phyloP scores from a whole-genome alignment of 345 rosid species.

The Leavenworthia alabamica region DNA sequence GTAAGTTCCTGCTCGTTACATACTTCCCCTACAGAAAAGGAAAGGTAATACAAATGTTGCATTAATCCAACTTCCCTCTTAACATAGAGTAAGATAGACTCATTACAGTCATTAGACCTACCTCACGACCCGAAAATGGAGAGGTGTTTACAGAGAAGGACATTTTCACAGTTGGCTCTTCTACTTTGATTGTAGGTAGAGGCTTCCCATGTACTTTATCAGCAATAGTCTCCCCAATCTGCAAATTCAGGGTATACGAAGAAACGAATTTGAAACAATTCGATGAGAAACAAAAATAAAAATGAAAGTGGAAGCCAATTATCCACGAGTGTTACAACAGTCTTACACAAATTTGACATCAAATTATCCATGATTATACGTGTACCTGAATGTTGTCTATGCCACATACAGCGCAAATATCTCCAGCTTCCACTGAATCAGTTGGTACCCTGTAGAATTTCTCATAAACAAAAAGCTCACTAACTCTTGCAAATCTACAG shows the following conservation, averaged over 20 bases:
- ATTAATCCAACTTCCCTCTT: too few species aligned
- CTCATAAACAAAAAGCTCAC: slow-evolving; percentile 91
- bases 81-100: background rate
- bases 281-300: background rate
- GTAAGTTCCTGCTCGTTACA: slow-evolving; percentile 89
- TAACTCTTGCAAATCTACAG: slow-evolving; percentile 74
- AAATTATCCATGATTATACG: slow-evolving; percentile 1
- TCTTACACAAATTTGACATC: slow-evolving; percentile 1
- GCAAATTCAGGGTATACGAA: slow-evolving; percentile 15
- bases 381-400: slow-evolving; percentile 75
- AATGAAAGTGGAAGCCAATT: background rate
- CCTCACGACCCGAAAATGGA: slow-evolving; percentile 96
- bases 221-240: slow-evolving; percentile 99
- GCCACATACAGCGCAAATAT: slow-evolving; percentile 99
- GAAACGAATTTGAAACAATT: slow-evolving; percentile 6
- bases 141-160: slow-evolving; percentile 83
- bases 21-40: slow-evolving; percentile 66
- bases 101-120: slow-evolving; percentile 28
- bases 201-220: slow-evolving; percentile 80
- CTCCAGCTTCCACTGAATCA: slow-evolving; percentile 87
- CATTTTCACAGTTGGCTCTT: slow-evolving; percentile 99
- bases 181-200: slow-evolving; percentile 87
- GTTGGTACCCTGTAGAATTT: slow-evolving; percentile 73
- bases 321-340: slow-evolving; percentile 8
- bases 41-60: background rate